phyloP scores from a whole-genome alignment of 2,329 filamentous ascomycete genomes.

The Pseudogymnoascus sp. region DNA sequence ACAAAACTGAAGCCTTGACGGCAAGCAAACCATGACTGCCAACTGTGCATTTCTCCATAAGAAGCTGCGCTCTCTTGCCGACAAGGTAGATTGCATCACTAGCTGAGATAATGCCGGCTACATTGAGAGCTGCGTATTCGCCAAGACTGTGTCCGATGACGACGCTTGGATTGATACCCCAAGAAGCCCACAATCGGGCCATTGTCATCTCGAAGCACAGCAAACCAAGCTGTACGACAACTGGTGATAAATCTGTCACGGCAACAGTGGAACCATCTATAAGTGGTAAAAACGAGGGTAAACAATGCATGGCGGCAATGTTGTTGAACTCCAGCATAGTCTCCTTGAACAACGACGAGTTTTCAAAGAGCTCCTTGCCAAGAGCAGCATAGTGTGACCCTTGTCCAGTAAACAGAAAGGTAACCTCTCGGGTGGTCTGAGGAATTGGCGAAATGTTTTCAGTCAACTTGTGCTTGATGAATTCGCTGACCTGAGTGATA shows the following conservation, averaged over 20 bases:
- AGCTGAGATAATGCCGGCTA: conserved; percentile 62
- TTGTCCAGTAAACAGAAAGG: conserved; percentile 26
- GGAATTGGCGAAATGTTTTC: conserved; percentile 30
- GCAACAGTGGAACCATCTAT: conserved; percentile 36
- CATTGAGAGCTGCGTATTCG: conserved; percentile 65
- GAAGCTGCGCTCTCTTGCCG: conserved; percentile 55
- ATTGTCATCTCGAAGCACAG: conserved; percentile 48
- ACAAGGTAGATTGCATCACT: conserved; percentile 67
- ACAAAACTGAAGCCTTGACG: conserved; percentile 35
- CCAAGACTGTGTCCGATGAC: conserved; percentile 59
- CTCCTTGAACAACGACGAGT: conserved; percentile 30
- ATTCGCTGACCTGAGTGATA: conserved; percentile 37
- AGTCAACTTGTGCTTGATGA: conserved; percentile 43
- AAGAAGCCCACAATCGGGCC: conserved; percentile 46
- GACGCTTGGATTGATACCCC: conserved; percentile 46
- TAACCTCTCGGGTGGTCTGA: conserved; percentile 23
- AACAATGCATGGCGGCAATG: conserved; percentile 16
- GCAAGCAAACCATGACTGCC: conserved; percentile 61
- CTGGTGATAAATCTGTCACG: conserved; percentile 38
- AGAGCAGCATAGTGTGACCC: conserved; percentile 31
- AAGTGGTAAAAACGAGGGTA: conserved; percentile 25
- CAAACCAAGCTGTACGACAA: conserved; percentile 47
- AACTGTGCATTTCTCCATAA: conserved; percentile 56
- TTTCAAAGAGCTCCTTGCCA: conserved; percentile 17
- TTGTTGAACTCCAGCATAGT: conserved; percentile 16